Evolutionary conservation across 805 yeast genomes (phyloP).

Genomic region (Candida sakaeoensis): DNA sequence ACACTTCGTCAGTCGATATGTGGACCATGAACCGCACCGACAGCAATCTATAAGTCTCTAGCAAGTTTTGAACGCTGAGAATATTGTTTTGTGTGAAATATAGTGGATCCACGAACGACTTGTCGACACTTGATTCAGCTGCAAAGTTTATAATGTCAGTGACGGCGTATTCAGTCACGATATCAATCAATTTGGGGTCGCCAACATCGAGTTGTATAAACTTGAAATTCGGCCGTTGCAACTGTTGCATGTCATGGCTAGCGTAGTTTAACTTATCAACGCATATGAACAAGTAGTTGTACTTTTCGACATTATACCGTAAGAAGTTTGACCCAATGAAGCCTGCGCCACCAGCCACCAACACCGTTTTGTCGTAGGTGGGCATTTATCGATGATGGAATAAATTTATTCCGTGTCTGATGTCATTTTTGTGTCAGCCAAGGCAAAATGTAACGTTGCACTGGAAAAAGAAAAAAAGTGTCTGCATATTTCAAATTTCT

Average conservation of each 20-base stretch:
- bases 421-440: conserved; percentile 2
- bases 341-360: conserved; percentile 58
- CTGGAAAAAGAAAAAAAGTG: conserved; percentile 1
- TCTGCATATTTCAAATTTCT: conserved; percentile 6
- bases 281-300: conserved; percentile 35
- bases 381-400: conserved; percentile 14
- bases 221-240: conserved; percentile 17
- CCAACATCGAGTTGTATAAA: conserved; percentile 35
- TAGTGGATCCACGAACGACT: conserved; percentile 43
- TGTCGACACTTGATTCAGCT: conserved; percentile 55
- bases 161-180: conserved; percentile 4
- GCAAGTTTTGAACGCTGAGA: conserved; percentile 43
- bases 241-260: conserved; percentile 27
- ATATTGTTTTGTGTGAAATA: conserved; percentile 44
- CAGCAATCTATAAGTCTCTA: conserved; percentile 35
- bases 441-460: conserved; percentile 3
- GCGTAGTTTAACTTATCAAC: conserved; percentile 48
- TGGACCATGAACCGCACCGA: conserved; percentile 29
- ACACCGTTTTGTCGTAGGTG: conserved; percentile 16
- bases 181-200: conserved; percentile 12
- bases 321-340: conserved; percentile 52
- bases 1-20: conserved; percentile 58
- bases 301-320: conserved; percentile 25
- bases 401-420: too few species aligned
- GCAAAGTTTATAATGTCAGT: conserved; percentile 47